These are phyloP conservation scores for Castanea crenata DNA, from an alignment of 306 rosid genomes.

Conservation along the genomic window DNA sequence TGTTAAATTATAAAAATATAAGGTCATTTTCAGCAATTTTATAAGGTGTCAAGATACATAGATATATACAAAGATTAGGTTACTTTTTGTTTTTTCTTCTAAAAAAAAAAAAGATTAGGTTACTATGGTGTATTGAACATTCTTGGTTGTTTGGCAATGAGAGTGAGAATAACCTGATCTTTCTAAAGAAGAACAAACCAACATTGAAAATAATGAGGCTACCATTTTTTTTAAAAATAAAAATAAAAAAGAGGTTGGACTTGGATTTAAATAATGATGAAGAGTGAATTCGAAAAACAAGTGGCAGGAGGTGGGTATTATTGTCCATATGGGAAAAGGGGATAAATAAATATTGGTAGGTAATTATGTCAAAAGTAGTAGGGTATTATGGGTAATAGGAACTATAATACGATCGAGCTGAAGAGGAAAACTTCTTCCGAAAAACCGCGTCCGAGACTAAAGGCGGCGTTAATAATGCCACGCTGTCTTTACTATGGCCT, in stretches of 20 bases:
- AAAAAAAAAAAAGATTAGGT: too few relatives aligned
- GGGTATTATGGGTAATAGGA: constrained; percentile 20
- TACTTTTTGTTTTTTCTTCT: background rate
- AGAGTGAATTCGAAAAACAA: constrained; percentile 20
- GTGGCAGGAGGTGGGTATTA: constrained; percentile 36
- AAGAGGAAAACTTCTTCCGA: background rate
- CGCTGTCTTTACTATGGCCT: background rate
- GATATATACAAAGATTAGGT: too few relatives aligned
- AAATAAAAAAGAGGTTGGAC: background rate
- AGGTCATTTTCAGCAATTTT: too few relatives aligned
- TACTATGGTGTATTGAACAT: background rate
- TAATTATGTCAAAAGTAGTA: background rate
- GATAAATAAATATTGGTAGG: background rate
- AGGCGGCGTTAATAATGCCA: constrained; percentile 19
- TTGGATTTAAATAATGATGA: constrained; percentile 5
- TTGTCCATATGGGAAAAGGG: constrained; percentile 18
- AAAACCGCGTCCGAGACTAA: constrained; percentile 34
- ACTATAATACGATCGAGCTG: background rate
- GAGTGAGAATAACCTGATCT: background rate
- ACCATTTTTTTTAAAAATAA: background rate
- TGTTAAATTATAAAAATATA: too few relatives aligned
- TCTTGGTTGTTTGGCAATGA: background rate
- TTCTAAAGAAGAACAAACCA: background rate
- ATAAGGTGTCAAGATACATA: too few relatives aligned
- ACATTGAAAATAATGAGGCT: background rate